Percentiles rank a stretch among this genome's conserved stretches.
These are phyloP conservation scores for Achaetomiella virescens DNA, from an alignment of 495 filamentous ascomycete genomes.

Conservation along the genomic window DNA sequence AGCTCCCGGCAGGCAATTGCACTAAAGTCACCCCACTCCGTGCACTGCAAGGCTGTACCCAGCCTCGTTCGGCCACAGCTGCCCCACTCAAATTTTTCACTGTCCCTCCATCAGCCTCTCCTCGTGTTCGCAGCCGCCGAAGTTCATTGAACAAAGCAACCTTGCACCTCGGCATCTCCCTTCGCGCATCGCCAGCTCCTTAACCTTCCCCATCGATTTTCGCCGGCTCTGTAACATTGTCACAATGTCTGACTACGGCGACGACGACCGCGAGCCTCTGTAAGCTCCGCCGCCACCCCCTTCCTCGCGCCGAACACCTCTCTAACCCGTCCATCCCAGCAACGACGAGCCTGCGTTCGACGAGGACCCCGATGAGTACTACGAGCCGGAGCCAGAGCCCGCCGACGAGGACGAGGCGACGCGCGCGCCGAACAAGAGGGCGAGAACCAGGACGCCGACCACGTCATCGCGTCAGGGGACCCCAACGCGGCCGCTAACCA, in stretches of 20 bases:
- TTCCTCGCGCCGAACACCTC: slow-evolving; percentile 1
- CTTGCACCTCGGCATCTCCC: neutral
- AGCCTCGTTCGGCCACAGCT: slow-evolving; percentile 9
- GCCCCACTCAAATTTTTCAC: slow-evolving; percentile 29
- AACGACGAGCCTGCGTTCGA: slow-evolving; percentile 52
- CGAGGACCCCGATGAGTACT: slow-evolving; percentile 52
- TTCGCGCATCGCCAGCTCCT: neutral
- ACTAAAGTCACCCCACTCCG: neutral
- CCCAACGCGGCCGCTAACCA: slow-evolving; percentile 59
- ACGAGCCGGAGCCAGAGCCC: slow-evolving; percentile 54
- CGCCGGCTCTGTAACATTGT: neutral
- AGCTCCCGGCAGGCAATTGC: slow-evolving; percentile 16
- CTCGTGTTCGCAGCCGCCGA: slow-evolving; percentile 3
- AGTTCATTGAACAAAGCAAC: slow-evolving; percentile 4
- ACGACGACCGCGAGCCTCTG: slow-evolving; percentile 44
- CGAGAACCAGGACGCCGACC: slow-evolving; percentile 43
- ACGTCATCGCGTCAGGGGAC: slow-evolving; percentile 62
- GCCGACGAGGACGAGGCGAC: slow-evolving; percentile 55
- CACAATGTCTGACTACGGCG: slow-evolving; percentile 81
- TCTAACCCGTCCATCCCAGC: neutral
- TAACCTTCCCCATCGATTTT: neutral
- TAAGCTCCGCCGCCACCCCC: slow-evolving; percentile 23
- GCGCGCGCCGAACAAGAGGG: slow-evolving; percentile 39
- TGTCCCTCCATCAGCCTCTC: slow-evolving; percentile 16
- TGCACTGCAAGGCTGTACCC: neutral